Evolutionary conservation across 225 moss, liverwort and hornwort species (phyloP).

Genomic region (Asterella californica): DNA sequence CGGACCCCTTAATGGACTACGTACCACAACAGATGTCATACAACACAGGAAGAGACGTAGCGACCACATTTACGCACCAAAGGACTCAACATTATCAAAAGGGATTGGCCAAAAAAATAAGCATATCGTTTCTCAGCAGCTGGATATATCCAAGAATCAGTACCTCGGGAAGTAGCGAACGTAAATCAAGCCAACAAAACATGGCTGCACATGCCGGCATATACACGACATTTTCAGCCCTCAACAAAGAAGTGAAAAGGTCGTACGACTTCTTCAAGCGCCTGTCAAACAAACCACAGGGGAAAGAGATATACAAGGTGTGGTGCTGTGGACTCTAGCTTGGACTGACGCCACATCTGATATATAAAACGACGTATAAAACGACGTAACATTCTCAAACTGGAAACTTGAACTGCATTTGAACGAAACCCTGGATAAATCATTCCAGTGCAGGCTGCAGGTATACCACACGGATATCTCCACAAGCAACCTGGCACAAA

Average conservation of each 20-base stretch:
- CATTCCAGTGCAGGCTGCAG: background rate
- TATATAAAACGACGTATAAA: no score
- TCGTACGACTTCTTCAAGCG: slow-evolving; percentile 93
- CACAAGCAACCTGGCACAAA: background rate
- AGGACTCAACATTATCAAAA: no score
- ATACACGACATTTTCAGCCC: slow-evolving; percentile 64
- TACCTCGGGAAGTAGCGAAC: slow-evolving; percentile 72
- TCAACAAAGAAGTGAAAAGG: slow-evolving; percentile 73
- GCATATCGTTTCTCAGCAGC: background rate
- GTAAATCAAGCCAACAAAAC: slow-evolving; percentile 97
- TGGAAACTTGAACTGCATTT: no score
- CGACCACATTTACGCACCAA: no score
- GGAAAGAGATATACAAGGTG: background rate
- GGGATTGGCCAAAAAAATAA: background rate
- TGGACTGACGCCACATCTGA: no score
- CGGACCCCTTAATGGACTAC: background rate
- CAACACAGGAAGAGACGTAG: background rate
- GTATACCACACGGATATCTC: background rate
- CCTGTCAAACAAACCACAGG: slow-evolving; percentile 36
- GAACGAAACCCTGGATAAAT: no score
- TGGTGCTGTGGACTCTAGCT: background rate
- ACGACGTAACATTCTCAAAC: no score
- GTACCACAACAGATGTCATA: background rate
- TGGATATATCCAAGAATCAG: background rate
- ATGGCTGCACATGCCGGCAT: slow-evolving; percentile 99